Percentiles rank a stretch among this genome's conserved stretches.
Evolutionary conservation across 1,284 basidiomycete species (phyloP).

Genomic region (Austropuccinia psidii): DNA sequence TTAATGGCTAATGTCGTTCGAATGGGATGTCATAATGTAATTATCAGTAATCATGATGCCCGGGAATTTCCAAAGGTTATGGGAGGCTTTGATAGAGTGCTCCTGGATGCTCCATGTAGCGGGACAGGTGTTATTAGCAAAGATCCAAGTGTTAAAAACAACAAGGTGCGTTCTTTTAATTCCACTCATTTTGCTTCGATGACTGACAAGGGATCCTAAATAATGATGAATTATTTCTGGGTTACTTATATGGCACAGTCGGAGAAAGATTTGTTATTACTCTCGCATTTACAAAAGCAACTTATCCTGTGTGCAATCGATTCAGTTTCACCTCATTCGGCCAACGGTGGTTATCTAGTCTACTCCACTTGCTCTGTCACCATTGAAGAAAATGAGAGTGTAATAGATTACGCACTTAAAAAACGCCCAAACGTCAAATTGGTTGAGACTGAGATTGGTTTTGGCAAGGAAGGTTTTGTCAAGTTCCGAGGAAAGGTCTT

Average conservation of each 20-base stretch:
- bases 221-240: neutral
- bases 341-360: constrained; percentile 87
- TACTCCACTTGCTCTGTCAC: constrained; percentile 99
- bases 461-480: constrained; percentile 86
- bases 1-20: constrained; percentile 94
- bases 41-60: constrained; percentile 95
- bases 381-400: constrained; percentile 96
- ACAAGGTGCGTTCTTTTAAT: constrained; percentile 55
- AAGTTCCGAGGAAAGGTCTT: constrained; percentile 83
- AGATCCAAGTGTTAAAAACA: constrained; percentile 93
- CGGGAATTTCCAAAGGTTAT: constrained; percentile 99
- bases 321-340: constrained; percentile 78
- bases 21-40: constrained; percentile 95
- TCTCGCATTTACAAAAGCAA: constrained; percentile 97
- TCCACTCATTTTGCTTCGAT: neutral
- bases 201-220: neutral
- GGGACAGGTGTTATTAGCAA: constrained; percentile 98
- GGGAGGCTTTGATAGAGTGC: constrained; percentile 92
- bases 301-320: constrained; percentile 97
- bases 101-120: constrained; percentile 94
- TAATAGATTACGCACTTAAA: constrained; percentile 94
- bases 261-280: constrained; percentile 84
- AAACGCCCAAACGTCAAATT: constrained; percentile 93
- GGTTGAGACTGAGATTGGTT: constrained; percentile 84
- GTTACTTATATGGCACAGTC: constrained; percentile 51